Base-by-base conservation (phyloP, 495 filamentous ascomycete genomes). In the Aspergillus panamensis region DNA sequence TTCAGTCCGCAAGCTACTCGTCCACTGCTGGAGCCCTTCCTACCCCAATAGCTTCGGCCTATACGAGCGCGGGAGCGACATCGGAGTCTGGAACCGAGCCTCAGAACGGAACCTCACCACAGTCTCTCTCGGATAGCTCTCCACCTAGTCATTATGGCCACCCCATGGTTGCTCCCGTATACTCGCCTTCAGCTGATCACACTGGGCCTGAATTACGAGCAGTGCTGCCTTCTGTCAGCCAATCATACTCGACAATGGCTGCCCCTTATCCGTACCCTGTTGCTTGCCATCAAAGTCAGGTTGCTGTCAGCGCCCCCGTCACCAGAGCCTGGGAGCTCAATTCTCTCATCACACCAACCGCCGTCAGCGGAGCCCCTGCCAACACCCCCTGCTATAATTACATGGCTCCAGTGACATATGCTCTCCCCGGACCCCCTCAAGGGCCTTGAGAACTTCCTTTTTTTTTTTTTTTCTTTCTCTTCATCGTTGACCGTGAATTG, bases 1-100 rank as follows among this genome's bases (percentile, higher is more conserved):
- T 40, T 3, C 44, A 82, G 79, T 82, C 78, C 45, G 79, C 76
- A 21, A 80, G 77, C 60, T 80, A 80, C 54, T 77, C 77, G 12
- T 81, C 80, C 17, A 81, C 77, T 19, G 75, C 78, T 40, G 69
- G 76, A 14, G 69, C 76, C 19, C 68, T 77, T 21, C 66, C 72
- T 12, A 72, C 73, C 14, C 67, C 76, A 12, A 70, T 73, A 49
- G 73, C 63, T 17, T 66, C 69, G 13, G 73, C 62, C 56, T 77
- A 75, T 56, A 53, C 70, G 48, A 75, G 69, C 61, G 69, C 70
- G 35, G 70, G 68, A 19, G 63, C 73, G 1, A 70, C 68, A 17
- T 79, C 79, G 13, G 74, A 80, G 49, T 72, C 71, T 13, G 68
- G 71, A 37, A 70, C 73, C 31, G 74, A 78, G 52, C 59, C 72